Evolutionary conservation across 495 filamentous ascomycete genomes (phyloP), one percentile per base, ranked within the genome.

Genomic region (Parathielavia hyrcaniae): DNA sequence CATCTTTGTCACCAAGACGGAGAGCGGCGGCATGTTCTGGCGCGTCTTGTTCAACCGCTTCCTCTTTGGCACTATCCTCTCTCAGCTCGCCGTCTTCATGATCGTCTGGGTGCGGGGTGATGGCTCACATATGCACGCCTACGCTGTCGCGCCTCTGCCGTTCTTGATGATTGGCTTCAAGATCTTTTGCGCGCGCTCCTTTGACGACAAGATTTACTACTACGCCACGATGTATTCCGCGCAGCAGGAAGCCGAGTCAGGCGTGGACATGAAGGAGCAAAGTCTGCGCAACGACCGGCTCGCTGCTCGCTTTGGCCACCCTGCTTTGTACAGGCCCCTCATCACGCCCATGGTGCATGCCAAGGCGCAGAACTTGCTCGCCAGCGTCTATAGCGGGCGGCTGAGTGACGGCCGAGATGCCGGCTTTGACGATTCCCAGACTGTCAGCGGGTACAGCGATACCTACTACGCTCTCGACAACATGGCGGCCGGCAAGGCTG

Each of bases 271-370:
- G 34, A 76, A 77, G 57, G 70, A 72, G 61, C 70, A 76, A 50
- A 72, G 72, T 50, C 61, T 68, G 40, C 71, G 77, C 22, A 83
- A 77, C 43, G 90, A 95, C 54, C 85, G 87, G 20, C 82, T 97
- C 4, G 86, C 79, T 38, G 78, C 84, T 41, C 83, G 89, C 41
- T 98, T 96, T 70, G 91, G 91, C 5, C 89, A 97, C 67, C 93
- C 93, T 16, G 91, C 87, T 13, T 82, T 98, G 19, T 95, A 89
- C 73, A 87, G 86, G 63, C 85, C 86, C 9, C 81, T 98, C 49
- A 88, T 92, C 62, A 95, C 89, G 0, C 93, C 93, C 0, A 98
- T 98, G 93, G 92, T 98, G 12, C 87, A 93, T 61, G 89, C 88
- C 41, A 92, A 86, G 68, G 89, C 90, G 17, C 85, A 90, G 58